Conservation (phyloP, 805 yeast species). For the Candida succiphila region DNA sequence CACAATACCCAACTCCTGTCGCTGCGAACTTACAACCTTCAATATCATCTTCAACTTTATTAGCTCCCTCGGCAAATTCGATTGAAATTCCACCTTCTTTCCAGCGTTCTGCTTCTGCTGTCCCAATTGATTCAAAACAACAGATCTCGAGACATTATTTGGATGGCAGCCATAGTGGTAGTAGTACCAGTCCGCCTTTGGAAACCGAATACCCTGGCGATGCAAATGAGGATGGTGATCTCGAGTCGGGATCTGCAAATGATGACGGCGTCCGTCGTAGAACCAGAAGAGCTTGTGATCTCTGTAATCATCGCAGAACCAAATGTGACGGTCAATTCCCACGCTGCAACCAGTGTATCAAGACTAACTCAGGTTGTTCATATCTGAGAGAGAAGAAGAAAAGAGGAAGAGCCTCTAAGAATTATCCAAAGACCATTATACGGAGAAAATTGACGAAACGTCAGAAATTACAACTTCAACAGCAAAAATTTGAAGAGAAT, state of each 20-base stretch:
- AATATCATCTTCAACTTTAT: no score
- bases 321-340: slow-evolving; percentile 39
- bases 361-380: slow-evolving; percentile 24
- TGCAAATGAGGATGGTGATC: not conserved
- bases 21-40: no score
- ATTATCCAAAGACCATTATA: slow-evolving; percentile 25
- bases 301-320: slow-evolving; percentile 34
- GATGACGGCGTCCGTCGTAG: no score
- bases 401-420: slow-evolving; percentile 36
- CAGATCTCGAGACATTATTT: no score
- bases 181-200: not conserved
- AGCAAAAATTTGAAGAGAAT: not conserved
- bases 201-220: not conserved
- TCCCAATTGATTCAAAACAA: no score
- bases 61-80: no score
- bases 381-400: slow-evolving; percentile 33
- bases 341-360: slow-evolving; percentile 29
- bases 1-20: no score
- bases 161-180: no score
- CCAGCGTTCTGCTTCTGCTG: no score
- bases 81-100: no score
- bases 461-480: slow-evolving; percentile 4
- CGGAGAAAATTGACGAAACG: slow-evolving; percentile 15
- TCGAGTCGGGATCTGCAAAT: not conserved
- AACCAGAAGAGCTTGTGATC: slow-evolving; percentile 33